These are phyloP conservation scores for Aspergillus mulundensis DNA, from an alignment of 495 filamentous ascomycete species.

Conservation along the genomic window DNA sequence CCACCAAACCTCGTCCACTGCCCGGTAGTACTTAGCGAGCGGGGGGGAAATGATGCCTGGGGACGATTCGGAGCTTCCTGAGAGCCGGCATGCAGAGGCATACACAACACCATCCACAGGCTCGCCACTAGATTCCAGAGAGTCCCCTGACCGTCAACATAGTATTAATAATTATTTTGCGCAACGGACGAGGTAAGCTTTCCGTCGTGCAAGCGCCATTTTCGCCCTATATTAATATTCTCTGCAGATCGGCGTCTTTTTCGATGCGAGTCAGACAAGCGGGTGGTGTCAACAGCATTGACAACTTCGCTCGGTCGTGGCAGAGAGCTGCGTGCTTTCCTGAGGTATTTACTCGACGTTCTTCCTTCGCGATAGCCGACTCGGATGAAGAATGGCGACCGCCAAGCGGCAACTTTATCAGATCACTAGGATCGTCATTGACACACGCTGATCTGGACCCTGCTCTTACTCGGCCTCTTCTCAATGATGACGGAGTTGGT, in stretches of 20 bases:
- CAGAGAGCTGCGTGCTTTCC: slow-evolving; percentile 84
- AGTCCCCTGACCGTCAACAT: not conserved
- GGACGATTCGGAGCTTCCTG: slow-evolving; percentile 1
- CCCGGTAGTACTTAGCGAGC: not conserved
- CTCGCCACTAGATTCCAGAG: slow-evolving; percentile 9
- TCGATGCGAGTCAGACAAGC: slow-evolving; percentile 73
- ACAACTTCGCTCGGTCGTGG: slow-evolving; percentile 94
- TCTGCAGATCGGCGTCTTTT: slow-evolving; percentile 55
- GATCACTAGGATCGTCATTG: slow-evolving; percentile 31
- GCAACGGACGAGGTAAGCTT: slow-evolving; percentile 14
- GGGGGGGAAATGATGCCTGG: slow-evolving; percentile 7
- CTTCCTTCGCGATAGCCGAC: slow-evolving; percentile 61
- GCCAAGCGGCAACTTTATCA: slow-evolving; percentile 22
- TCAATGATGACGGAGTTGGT: slow-evolving; percentile 21
- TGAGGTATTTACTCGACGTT: slow-evolving; percentile 73
- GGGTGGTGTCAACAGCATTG: slow-evolving; percentile 88
- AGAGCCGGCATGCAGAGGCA: not conserved
- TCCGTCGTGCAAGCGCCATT: not conserved
- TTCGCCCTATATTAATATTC: not conserved
- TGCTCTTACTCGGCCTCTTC: slow-evolving; percentile 27
- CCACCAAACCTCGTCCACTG: not conserved
- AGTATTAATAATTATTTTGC: slow-evolving; percentile 1
- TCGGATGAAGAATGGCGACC: slow-evolving; percentile 44
- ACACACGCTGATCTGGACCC: slow-evolving; percentile 16
- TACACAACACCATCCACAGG: slow-evolving; percentile 11